A percentile compares a stretch with the other conserved stretches of the same genome.
phyloP scores from a whole-genome alignment of 352 stramenopile species.

The Pythium biforme region DNA sequence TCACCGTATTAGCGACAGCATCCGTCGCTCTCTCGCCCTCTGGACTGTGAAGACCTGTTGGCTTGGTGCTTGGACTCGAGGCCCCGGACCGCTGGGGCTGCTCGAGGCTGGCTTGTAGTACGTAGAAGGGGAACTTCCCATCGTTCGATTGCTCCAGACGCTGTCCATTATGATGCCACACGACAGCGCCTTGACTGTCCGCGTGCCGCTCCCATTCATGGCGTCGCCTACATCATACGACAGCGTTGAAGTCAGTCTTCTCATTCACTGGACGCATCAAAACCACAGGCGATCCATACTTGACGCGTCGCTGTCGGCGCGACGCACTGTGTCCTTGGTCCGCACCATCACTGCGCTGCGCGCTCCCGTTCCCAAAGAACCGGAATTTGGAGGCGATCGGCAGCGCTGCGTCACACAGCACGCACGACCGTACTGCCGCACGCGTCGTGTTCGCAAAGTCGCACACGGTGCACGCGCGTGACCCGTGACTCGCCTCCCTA shows the following conservation, averaged over 20 bases:
- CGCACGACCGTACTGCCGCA: not conserved
- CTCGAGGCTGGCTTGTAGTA: not conserved
- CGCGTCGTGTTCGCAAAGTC: constrained; percentile 7
- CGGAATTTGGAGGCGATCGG: not conserved
- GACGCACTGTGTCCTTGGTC: too few relatives aligned
- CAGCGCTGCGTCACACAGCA: constrained; percentile 3
- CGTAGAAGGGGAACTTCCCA: not conserved
- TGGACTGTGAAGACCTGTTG: too few relatives aligned
- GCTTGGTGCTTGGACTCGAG: too few relatives aligned
- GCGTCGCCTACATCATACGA: not conserved
- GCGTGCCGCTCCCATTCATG: constrained; percentile 9
- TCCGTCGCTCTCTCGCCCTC: too few relatives aligned
- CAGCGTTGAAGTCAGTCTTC: not conserved
- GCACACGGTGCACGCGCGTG: constrained; percentile 1
- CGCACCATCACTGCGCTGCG: too few relatives aligned
- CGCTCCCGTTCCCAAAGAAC: too few relatives aligned
- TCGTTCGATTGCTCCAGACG: not conserved
- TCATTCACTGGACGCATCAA: not conserved
- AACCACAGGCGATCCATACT: too few relatives aligned
- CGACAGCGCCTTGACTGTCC: not conserved
- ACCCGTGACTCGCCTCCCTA: not conserved
- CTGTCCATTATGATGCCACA: constrained; percentile 4
- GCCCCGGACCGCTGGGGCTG: not conserved
- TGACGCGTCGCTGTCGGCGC: not conserved
- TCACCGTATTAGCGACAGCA: too few relatives aligned